phyloP scores from a whole-genome alignment of 1,139 yeast species.

The Hanseniaspora sp. region DNA sequence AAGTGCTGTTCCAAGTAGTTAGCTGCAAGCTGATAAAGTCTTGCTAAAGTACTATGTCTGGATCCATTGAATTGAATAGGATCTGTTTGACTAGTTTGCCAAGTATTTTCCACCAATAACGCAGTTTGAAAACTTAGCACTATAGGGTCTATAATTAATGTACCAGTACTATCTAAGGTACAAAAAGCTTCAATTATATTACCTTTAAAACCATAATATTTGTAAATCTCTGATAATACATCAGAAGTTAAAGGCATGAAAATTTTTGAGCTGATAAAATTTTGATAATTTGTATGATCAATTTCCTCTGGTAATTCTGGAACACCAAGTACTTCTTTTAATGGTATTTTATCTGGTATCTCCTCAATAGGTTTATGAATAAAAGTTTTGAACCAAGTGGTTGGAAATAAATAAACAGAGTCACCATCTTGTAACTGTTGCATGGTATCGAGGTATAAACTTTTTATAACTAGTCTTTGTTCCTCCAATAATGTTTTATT shows the following conservation, averaged over 20 bases:
- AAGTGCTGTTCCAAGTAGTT: slow-evolving; percentile 1
- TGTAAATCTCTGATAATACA: slow-evolving; percentile 5
- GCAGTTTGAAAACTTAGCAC: slow-evolving; percentile 1
- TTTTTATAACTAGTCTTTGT: not conserved
- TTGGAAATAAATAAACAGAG: slow-evolving; percentile 13
- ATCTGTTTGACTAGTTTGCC: slow-evolving; percentile 1
- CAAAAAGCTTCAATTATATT: slow-evolving; percentile 7
- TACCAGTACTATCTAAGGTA: not conserved
- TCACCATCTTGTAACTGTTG: not conserved
- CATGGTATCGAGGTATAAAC: not conserved
- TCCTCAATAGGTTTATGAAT: not conserved
- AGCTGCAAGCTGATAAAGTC: slow-evolving; percentile 8
- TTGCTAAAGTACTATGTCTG: not conserved
- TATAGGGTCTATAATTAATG: slow-evolving; percentile 1
- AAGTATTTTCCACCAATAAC: slow-evolving; percentile 5
- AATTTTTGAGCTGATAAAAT: not conserved
- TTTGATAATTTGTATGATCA: not conserved
- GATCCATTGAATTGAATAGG: slow-evolving; percentile 3
- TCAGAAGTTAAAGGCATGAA: slow-evolving; percentile 4
- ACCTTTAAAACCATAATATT: slow-evolving; percentile 10
- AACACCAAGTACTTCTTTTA: not conserved
- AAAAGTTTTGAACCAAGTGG: slow-evolving; percentile 2
- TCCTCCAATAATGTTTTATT: not conserved
- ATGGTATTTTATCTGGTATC: not conserved
- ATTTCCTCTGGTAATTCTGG: slow-evolving; percentile 2